Conservation (phyloP, 371 early-diverging fungal genomes). For the Batrachochytrium dendrobatidis region DNA sequence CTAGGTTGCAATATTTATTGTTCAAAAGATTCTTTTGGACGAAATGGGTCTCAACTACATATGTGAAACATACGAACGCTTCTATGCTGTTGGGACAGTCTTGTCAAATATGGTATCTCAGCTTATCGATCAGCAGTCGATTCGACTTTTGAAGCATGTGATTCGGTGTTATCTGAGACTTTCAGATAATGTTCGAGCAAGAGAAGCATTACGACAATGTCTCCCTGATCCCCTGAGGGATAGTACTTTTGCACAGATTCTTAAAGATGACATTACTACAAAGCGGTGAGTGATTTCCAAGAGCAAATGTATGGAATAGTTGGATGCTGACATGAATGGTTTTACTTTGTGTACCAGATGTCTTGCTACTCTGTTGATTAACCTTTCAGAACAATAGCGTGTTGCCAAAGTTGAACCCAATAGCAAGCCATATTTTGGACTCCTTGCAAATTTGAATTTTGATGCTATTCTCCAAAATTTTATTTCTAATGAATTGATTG, state of each 20-base stretch:
- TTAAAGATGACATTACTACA: conserved; percentile 80
- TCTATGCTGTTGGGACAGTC: conserved; percentile 93
- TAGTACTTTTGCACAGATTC: conserved; percentile 61
- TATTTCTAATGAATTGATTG: too few relatives aligned
- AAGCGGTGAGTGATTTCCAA: conserved; percentile 40
- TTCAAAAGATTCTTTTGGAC: conserved; percentile 92
- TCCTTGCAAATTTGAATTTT: too few relatives aligned
- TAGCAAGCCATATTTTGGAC: too few relatives aligned
- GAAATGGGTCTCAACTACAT: conserved; percentile 95
- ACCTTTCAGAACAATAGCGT: too few relatives aligned
- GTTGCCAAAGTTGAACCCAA: too few relatives aligned
- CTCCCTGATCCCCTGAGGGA: conserved; percentile 80
- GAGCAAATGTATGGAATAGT: background rate
- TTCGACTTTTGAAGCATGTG: conserved; percentile 88
- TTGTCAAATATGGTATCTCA: conserved; percentile 92
- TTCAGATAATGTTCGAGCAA: conserved; percentile 84
- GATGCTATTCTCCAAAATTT: too few relatives aligned
- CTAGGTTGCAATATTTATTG: conserved; percentile 88
- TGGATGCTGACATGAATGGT: too few relatives aligned
- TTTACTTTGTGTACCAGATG: too few relatives aligned
- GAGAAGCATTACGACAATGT: conserved; percentile 80
- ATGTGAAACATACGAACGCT: conserved; percentile 94
- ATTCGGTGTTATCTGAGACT: conserved; percentile 92
- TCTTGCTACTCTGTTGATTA: too few relatives aligned
- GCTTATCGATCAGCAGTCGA: conserved; percentile 76